Evolutionary conservation across 768 basidiomycete genomes (phyloP).

Genomic region (Piloderma croceum): DNA sequence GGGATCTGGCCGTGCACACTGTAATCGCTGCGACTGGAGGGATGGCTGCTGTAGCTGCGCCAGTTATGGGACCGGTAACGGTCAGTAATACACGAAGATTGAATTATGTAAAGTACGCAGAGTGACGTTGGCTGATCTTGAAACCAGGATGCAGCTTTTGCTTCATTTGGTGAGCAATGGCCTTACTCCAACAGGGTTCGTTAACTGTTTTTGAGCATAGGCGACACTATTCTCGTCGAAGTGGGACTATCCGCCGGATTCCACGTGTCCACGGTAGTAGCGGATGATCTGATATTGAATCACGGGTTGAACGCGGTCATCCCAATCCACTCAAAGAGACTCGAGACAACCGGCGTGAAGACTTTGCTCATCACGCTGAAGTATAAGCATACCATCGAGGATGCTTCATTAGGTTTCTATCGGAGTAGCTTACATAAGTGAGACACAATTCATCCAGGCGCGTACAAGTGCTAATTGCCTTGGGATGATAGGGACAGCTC

Average conservation of each 20-base stretch:
- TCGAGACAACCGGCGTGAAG: constrained; percentile 56
- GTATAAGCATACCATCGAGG: constrained; percentile 52
- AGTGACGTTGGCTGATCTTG: too few relatives aligned
- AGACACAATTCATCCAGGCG: constrained; percentile 11
- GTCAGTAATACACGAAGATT: too few relatives aligned
- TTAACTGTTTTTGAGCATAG: constrained; percentile 45
- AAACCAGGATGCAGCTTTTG: too few relatives aligned
- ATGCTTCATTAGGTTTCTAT: constrained; percentile 57
- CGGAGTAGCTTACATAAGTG: constrained; percentile 54
- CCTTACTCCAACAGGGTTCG: too few relatives aligned
- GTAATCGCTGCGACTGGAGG: constrained; percentile 53
- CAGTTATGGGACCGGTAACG: constrained; percentile 50
- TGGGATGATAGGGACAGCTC: constrained; percentile 41
- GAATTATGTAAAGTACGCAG: too few relatives aligned
- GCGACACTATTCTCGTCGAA: constrained; percentile 55
- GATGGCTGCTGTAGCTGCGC: constrained; percentile 39
- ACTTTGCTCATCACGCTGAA: constrained; percentile 53
- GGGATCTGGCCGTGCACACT: constrained; percentile 56
- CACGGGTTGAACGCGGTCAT: constrained; percentile 43
- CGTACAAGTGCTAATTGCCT: constrained; percentile 3
- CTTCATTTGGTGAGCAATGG: too few relatives aligned
- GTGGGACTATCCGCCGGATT: constrained; percentile 51
- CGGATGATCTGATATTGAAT: constrained; percentile 48
- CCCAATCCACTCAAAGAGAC: constrained; percentile 45
- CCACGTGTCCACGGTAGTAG: constrained; percentile 42